Evolutionary conservation across 1,284 basidiomycete species (phyloP).

Genomic region (Ganoderma meredithae): DNA sequence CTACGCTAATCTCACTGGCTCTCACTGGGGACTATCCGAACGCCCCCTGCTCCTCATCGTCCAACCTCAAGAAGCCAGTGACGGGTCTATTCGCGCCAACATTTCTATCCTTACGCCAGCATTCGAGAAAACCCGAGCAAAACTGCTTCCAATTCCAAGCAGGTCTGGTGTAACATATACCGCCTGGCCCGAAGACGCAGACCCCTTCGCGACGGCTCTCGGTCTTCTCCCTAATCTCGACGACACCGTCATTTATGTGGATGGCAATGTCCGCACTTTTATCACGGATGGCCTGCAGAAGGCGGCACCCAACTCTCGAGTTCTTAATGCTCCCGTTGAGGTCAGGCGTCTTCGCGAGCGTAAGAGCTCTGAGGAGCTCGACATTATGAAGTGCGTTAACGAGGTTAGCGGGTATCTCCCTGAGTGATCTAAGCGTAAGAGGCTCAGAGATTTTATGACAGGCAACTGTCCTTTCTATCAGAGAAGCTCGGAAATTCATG

Average conservation of each 20-base stretch:
- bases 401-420: constrained; percentile 56
- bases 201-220: constrained; percentile 68
- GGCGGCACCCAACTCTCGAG: constrained; percentile 49
- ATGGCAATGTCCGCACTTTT: constrained; percentile 65
- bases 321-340: constrained; percentile 58
- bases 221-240: constrained; percentile 48
- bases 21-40: constrained; percentile 77
- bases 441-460: constrained; percentile 40
- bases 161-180: constrained; percentile 56
- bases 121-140: constrained; percentile 81
- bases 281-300: constrained; percentile 64
- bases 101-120: constrained; percentile 75
- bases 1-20: constrained; percentile 72
- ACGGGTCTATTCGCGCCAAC: constrained; percentile 46
- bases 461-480: constrained; percentile 80
- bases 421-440: background rate
- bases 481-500: constrained; percentile 68
- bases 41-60: constrained; percentile 79
- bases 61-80: constrained; percentile 47
- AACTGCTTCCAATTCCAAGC: constrained; percentile 60
- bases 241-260: constrained; percentile 62
- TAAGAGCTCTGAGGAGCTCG: constrained; percentile 77
- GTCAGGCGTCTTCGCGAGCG: constrained; percentile 74
- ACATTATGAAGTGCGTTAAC: constrained; percentile 80
- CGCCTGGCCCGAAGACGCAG: constrained; percentile 78